These are phyloP conservation scores for Mycena galopus DNA, from an alignment of 768 basidiomycete species.

Conservation along the genomic window DNA sequence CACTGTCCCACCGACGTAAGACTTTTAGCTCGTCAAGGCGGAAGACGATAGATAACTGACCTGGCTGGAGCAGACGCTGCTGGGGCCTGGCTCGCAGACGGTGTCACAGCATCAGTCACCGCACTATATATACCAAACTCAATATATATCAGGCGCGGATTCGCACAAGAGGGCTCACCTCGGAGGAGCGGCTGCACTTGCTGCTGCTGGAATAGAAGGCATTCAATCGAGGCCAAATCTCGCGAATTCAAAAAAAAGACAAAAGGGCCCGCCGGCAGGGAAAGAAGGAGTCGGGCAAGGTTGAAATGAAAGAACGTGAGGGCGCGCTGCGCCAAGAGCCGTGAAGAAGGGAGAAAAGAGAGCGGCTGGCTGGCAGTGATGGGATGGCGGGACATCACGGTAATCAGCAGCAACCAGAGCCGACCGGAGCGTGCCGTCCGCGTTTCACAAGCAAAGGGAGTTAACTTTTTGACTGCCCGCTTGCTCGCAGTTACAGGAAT, in stretches of 20 bases:
- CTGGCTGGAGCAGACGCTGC: conserved; percentile 11
- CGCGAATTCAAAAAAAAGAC: conserved; percentile 7
- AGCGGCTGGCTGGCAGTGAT: conserved; percentile 12
- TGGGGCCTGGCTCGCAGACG: conserved; percentile 13
- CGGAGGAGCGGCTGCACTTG: conserved; percentile 19
- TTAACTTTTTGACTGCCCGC: neutral
- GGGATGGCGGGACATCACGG: conserved; percentile 2
- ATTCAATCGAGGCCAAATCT: conserved; percentile 16
- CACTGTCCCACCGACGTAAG: conserved; percentile 1
- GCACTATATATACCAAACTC: conserved; percentile 15
- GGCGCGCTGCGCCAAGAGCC: conserved; percentile 20
- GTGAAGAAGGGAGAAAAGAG: conserved; percentile 13
- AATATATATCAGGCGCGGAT: conserved; percentile 6
- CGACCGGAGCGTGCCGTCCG: neutral
- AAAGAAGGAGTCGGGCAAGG: conserved; percentile 11
- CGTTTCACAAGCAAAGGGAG: conserved; percentile 19
- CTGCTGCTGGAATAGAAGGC: conserved; percentile 22
- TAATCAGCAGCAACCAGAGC: conserved; percentile 4
- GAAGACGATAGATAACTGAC: conserved; percentile 17
- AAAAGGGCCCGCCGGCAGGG: conserved; percentile 5
- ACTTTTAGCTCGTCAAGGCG: too few relatives aligned
- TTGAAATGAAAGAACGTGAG: conserved; percentile 13
- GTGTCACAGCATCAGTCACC: conserved; percentile 16
- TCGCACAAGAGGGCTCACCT: conserved; percentile 6
- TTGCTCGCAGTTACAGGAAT: neutral